phyloP scores from a whole-genome alignment of 169 alveolate genomes.

The Plasmodium vivax region DNA sequence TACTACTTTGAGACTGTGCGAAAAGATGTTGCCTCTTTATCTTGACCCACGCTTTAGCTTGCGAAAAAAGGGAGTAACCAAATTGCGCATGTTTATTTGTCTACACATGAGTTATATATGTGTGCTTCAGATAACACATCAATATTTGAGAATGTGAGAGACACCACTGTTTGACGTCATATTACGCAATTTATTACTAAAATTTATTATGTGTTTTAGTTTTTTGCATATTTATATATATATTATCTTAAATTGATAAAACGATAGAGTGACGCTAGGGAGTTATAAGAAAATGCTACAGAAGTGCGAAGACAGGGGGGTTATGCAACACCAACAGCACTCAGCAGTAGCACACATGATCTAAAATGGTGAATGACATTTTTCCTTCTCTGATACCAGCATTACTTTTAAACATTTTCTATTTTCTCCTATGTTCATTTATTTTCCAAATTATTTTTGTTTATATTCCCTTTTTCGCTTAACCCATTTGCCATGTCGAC shows the following conservation, averaged over 20 bases:
- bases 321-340: neutral
- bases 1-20: neutral
- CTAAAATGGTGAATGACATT: neutral
- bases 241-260: neutral
- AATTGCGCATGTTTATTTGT: neutral
- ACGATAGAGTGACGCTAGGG: neutral
- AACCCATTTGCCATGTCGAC: neutral
- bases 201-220: neutral
- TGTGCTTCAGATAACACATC: neutral
- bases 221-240: neutral
- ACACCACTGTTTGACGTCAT: neutral
- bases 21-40: neutral
- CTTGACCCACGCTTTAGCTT: neutral
- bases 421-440: neutral
- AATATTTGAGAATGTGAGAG: neutral
- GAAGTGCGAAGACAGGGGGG: neutral
- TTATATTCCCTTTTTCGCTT: neutral
- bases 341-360: neutral
- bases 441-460: neutral
- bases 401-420: neutral
- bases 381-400: neutral
- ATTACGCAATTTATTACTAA: neutral
- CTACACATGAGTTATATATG: neutral
- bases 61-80: neutral
- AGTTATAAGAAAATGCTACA: neutral